These are phyloP conservation scores for Rhizomucor pusillus DNA, from an alignment of 371 early-diverging fungal species.

Conservation along the genomic window DNA sequence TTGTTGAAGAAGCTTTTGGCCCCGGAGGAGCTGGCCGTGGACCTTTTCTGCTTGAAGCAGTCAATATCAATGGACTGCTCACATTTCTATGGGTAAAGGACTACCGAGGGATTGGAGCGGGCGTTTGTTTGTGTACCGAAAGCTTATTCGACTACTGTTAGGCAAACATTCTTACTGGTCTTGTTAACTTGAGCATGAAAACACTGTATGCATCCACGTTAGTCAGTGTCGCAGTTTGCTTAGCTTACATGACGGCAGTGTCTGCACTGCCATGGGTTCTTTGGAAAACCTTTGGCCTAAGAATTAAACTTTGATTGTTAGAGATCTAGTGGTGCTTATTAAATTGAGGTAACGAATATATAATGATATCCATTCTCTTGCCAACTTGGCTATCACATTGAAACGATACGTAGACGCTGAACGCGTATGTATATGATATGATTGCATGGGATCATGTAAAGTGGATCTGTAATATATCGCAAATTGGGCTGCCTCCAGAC, in stretches of 20 bases:
- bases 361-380: too few relatives aligned
- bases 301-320: constrained; percentile 11
- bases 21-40: constrained; percentile 20
- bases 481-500: too few relatives aligned
- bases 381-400: too few relatives aligned
- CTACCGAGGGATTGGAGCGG: background rate
- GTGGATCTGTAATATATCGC: too few relatives aligned
- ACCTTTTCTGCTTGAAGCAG: constrained; percentile 62
- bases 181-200: constrained; percentile 19
- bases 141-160: background rate
- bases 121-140: background rate
- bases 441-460: too few relatives aligned
- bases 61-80: constrained; percentile 80
- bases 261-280: constrained; percentile 15
- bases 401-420: too few relatives aligned
- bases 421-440: too few relatives aligned
- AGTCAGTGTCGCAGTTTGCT: constrained; percentile 10
- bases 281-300: constrained; percentile 12
- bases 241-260: constrained; percentile 14
- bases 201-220: constrained; percentile 20
- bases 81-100: constrained; percentile 75
- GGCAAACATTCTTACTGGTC: constrained; percentile 22
- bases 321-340: too few relatives aligned
- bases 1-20: constrained; percentile 46
- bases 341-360: too few relatives aligned